Conservation (phyloP, 768 basidiomycete genomes). For the Tulasnella calospora region DNA sequence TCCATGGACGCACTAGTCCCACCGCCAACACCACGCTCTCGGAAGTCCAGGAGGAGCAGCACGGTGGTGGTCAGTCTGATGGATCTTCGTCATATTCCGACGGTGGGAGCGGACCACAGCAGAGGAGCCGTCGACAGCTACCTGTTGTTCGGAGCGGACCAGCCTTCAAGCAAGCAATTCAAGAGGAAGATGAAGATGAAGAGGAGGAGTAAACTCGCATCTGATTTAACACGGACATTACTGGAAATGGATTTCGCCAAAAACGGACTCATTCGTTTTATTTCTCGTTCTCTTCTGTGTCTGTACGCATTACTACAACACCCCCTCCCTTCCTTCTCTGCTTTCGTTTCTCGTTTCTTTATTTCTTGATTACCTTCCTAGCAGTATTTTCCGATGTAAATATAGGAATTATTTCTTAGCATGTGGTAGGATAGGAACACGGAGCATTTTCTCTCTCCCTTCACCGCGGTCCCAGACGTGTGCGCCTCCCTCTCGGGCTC, state of each 20-base stretch:
- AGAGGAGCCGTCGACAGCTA: constrained; percentile 56
- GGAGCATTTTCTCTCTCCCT: background rate
- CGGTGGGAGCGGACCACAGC: constrained; percentile 39
- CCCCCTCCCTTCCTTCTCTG: background rate
- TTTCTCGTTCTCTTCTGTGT: background rate
- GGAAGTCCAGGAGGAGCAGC: constrained; percentile 48
- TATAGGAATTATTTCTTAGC: background rate
- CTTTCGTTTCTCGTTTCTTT: background rate
- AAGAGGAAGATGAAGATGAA: constrained; percentile 75
- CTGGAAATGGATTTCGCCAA: background rate
- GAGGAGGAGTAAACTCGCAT: constrained; percentile 41
- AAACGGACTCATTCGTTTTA: background rate
- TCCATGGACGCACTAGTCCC: constrained; percentile 55
- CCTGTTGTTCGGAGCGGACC: constrained; percentile 64
- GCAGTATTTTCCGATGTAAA: background rate
- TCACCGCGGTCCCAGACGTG: no score
- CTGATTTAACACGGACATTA: background rate
- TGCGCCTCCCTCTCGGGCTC: no score
- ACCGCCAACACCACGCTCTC: constrained; percentile 43
- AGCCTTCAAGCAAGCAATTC: constrained; percentile 65
- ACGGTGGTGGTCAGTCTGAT: constrained; percentile 45
- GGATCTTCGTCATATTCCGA: background rate
- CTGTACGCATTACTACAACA: background rate
- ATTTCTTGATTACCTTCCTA: background rate
- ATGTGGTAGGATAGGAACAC: background rate